Base-by-base conservation (phyloP, 129 eudicot species). In the Pittosporum tobira region DNA sequence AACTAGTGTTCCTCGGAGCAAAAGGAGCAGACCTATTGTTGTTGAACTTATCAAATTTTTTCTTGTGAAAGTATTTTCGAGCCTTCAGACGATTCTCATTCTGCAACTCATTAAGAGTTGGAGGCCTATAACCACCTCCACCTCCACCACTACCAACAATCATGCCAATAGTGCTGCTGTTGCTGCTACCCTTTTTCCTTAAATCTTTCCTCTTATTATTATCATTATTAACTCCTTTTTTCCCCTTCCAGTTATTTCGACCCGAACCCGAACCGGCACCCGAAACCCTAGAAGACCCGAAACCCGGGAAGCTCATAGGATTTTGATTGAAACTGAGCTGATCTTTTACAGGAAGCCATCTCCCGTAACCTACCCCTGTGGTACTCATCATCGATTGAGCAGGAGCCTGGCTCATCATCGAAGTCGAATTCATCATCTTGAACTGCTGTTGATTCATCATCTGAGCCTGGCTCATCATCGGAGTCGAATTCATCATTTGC, bases 1-100 rank as follows among this genome's bases (percentile, higher is more conserved):
- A 81, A 24, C 80, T 64, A 0, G 87, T 81, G 26, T 81, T 81
- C 68, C 87, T 72, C 3, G 87, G 87, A 4, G 87, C 87, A 76
- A 48, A 71, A 0, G 84, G 73, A 43, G 71, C 78, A 26, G 67
- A 60, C 36, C 83, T 70, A 24, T 53, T 62, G 45, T 64, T 61
- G 20, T 76, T 59, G 46, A 56, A 37, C 30, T 55, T 25, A 59
- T 70, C 53, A 8, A 50, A 70, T 55, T 76, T 73, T 73, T 72
- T 80, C 62, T 81, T 81, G 2, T 70, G 71, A 37, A 72, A 81
- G 47, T 55, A 76, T 59, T 73, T 81, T 24, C 80, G 31, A 0
- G 87, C 72, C 75, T 63, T 81, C 63, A 81, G n/a, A 8, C 87
- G 51, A 46, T 81, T 81, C 73, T 81, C 83, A 16, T 73, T 74